phyloP scores from a whole-genome alignment of 371 early-diverging fungal genomes.

The Mortierella sp. region DNA sequence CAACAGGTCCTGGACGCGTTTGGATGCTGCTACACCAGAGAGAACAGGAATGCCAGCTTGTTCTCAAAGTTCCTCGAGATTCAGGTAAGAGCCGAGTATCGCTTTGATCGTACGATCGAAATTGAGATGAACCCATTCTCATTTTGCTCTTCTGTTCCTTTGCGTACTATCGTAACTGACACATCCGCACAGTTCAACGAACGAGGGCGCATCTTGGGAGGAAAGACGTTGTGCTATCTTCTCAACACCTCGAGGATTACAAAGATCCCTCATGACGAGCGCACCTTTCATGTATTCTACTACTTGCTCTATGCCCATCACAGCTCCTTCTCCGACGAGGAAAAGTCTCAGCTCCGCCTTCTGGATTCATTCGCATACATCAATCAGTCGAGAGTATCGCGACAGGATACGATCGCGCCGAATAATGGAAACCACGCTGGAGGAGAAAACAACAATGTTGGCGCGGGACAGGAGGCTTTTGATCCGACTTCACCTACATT shows the following conservation, averaged over 20 bases:
- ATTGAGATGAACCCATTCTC: too few species aligned
- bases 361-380: constrained; percentile 54
- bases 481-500: not conserved
- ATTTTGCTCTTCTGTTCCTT: not conserved
- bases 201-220: constrained; percentile 87
- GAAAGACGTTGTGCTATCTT: constrained; percentile 86
- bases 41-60: constrained; percentile 74
- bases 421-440: too few species aligned
- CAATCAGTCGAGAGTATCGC: constrained; percentile 60
- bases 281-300: constrained; percentile 93
- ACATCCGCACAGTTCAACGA: constrained; percentile 74
- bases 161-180: not conserved
- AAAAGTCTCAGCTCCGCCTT: constrained; percentile 57
- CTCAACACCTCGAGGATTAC: constrained; percentile 87
- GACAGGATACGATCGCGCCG: constrained; percentile 47
- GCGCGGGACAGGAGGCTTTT: not conserved
- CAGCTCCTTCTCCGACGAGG: constrained; percentile 55
- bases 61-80: constrained; percentile 53
- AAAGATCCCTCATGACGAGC: constrained; percentile 70
- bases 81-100: constrained; percentile 27
- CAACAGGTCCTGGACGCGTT: constrained; percentile 78
- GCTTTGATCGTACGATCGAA: too few species aligned
- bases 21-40: constrained; percentile 77
- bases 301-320: constrained; percentile 65
- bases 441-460: not conserved